Percentiles rank a stretch among this genome's conserved stretches.
Evolutionary conservation across 1,284 basidiomycete species (phyloP).

Genomic region (Rhodotorula sp.): DNA sequence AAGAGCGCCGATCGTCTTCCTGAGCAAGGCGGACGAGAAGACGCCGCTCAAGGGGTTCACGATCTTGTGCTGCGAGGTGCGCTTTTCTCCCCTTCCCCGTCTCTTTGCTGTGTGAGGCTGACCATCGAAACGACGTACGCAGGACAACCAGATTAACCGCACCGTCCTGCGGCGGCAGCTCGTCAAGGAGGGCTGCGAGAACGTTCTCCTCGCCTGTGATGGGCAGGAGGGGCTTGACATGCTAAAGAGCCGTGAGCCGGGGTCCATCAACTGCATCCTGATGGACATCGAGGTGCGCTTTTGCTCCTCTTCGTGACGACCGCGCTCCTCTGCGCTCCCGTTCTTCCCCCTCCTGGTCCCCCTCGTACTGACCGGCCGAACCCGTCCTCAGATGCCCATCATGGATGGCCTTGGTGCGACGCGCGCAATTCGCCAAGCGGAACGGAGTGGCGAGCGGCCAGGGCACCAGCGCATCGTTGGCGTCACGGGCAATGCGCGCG

Average conservation of each 20-base stretch:
- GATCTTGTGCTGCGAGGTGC: slow-evolving; percentile 34
- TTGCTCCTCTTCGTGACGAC: too few species aligned
- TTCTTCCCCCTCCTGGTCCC: not conserved
- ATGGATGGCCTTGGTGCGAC: slow-evolving; percentile 32
- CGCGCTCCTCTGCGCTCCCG: too few species aligned
- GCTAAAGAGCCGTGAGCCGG: not conserved
- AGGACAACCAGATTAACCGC: slow-evolving; percentile 38
- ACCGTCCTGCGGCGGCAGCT: slow-evolving; percentile 31
- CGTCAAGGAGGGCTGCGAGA: slow-evolving; percentile 20
- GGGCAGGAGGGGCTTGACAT: slow-evolving; percentile 31
- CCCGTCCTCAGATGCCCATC: slow-evolving; percentile 26
- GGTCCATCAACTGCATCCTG: slow-evolving; percentile 21
- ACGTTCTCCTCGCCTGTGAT: slow-evolving; percentile 30
- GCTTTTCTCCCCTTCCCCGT: not conserved
- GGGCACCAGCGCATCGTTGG: slow-evolving; percentile 27
- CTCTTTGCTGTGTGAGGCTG: too few species aligned
- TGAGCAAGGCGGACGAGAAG: slow-evolving; percentile 4
- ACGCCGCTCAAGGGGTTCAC: slow-evolving; percentile 4
- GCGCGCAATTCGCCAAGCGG: slow-evolving; percentile 21
- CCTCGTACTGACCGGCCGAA: not conserved
- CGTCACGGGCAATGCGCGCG: slow-evolving; percentile 33
- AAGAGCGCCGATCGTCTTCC: slow-evolving; percentile 12
- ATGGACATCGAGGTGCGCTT: slow-evolving; percentile 35
- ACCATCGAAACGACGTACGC: not conserved
- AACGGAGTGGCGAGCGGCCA: not conserved